Conservation (phyloP, 805 yeast genomes). For the Blastobotrys mokoenaii region DNA sequence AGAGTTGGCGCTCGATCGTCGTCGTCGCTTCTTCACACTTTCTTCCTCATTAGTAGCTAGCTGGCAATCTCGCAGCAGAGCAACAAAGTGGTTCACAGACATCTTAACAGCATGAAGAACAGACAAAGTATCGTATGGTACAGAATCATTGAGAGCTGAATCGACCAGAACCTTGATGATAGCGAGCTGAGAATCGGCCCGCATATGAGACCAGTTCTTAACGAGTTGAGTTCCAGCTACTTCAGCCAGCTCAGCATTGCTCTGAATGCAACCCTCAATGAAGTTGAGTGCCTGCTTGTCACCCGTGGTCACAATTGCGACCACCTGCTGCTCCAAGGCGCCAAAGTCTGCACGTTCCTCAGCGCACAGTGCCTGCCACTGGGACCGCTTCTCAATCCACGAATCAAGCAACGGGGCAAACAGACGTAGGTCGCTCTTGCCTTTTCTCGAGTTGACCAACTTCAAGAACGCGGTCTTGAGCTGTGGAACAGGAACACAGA, state of each 20-base stretch:
- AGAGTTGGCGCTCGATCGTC: conserved; percentile 59
- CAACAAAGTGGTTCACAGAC: conserved; percentile 47
- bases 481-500: conserved; percentile 40
- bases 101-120: conserved; percentile 48
- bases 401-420: conserved; percentile 35
- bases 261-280: conserved; percentile 44
- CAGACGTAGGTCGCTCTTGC: conserved; percentile 32
- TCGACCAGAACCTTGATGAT: conserved; percentile 56
- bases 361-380: conserved; percentile 38
- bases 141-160: conserved; percentile 36
- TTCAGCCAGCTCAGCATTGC: conserved; percentile 29
- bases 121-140: conserved; percentile 36
- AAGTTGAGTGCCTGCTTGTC: conserved; percentile 62
- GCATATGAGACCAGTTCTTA: conserved; percentile 49
- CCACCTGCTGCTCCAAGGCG: conserved; percentile 48
- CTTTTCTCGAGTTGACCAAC: conserved; percentile 33
- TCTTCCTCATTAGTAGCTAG: conserved; percentile 28
- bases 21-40: conserved; percentile 59
- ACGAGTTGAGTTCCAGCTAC: conserved; percentile 44
- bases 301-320: conserved; percentile 51
- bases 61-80: conserved; percentile 51
- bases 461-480: conserved; percentile 46
- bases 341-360: conserved; percentile 42
- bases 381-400: conserved; percentile 41
- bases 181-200: conserved; percentile 46